Evolutionary conservation across 2,329 filamentous ascomycete genomes (phyloP), one percentile per base, ranked within the genome.

Genomic region (Colletotrichum caudatum): DNA sequence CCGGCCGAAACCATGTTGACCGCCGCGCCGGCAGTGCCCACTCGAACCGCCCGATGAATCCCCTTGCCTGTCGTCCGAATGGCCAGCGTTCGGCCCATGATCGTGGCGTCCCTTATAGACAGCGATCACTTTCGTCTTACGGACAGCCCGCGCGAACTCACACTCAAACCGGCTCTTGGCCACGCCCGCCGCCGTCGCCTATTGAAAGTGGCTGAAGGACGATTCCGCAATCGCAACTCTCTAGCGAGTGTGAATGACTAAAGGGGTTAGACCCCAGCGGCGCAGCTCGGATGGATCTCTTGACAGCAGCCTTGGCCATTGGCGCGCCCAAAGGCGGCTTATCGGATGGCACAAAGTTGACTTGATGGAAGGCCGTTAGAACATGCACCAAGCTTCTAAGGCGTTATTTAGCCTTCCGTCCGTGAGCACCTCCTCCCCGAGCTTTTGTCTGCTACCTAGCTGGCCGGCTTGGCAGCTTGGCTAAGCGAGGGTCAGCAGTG

Each of bases 311-410:
- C 56, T 58, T 46, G 50, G 37, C 33, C 57, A 71, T 66, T 72
- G 70, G 70, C 62, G 66, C 66, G 50, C 60, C 46, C 57, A 14
- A 5, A 44, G 35, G 51, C 57, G 66, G 67, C 70, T 72, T 72
- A 72, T 72, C 67, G 70, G 67, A 70, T 59, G 70, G 54, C 60
- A 65, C 29, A 46, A 72, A 37, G 41, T n/a, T 57, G 66, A 56
- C 61, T 66, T 71, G 70, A 57, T 72, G 67, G 70, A 72, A 72
- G 51, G 57, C 70, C 67, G 66, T 71, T 72, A 61, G 70, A 72
- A 72, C 67, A 72, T 72, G 70, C 67, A 71, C 57, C 67, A 72
- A 33, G 70, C 70, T 72, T 72, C 70, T 66, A 71, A 50, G 61
- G 70, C 70, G 66, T 71, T 29, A 29, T 56, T 44, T 44, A n/a